phyloP scores from a whole-genome alignment of 140 eudicot species.

The Flaveria floridana region DNA sequence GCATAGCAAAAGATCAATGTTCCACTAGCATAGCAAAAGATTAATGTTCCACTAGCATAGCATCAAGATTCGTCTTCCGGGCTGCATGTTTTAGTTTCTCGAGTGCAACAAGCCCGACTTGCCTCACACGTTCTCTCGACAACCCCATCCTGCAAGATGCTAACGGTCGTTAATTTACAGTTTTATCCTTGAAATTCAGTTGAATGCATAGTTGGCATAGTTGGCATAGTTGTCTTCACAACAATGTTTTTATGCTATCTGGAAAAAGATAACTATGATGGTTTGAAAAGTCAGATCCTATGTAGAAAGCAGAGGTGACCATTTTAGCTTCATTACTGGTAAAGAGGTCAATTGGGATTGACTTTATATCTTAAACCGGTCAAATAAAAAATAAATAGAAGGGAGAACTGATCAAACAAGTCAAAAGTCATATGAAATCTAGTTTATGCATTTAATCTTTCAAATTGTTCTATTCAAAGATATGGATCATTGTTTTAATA shows the following conservation, averaged over 20 bases:
- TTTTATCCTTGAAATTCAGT: not conserved
- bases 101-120: constrained; percentile 86
- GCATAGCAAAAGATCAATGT: constrained; percentile 46
- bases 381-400: not conserved
- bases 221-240: no score
- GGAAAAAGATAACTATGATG: not conserved
- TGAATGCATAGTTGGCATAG: not conserved
- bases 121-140: constrained; percentile 95
- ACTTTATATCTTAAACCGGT: not conserved
- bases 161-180: not conserved
- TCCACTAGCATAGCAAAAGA: constrained; percentile 48
- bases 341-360: not conserved
- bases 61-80: constrained; percentile 67
- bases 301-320: not conserved
- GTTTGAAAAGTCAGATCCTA: not conserved
- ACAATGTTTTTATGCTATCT: no score
- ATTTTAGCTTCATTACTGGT: not conserved
- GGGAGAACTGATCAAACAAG: not conserved
- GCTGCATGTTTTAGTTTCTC: constrained; percentile 96
- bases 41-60: constrained; percentile 73
- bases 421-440: not conserved
- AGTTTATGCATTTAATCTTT: not conserved
- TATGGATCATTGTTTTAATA: not conserved
- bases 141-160: constrained; percentile 69
- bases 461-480: not conserved